phyloP scores from a whole-genome alignment of 495 filamentous ascomycete genomes.

The Ascobolus immersus region DNA sequence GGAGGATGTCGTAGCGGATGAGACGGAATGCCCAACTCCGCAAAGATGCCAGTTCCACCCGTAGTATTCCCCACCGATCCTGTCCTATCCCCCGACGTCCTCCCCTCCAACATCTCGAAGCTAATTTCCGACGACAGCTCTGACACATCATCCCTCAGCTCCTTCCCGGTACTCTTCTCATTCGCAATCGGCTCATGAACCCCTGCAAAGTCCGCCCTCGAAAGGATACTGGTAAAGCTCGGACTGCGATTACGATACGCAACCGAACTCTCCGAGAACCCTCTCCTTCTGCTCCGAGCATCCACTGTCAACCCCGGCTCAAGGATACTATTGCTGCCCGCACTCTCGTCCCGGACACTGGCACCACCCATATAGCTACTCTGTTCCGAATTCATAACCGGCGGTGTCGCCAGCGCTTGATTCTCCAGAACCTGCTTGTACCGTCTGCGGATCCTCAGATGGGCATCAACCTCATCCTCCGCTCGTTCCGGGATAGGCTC shows the following conservation, averaged over 20 bases:
- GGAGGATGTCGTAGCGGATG: slow-evolving; percentile 49
- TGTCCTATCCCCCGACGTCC: too few species aligned
- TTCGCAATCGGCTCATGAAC: too few species aligned
- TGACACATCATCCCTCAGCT: slow-evolving; percentile 45
- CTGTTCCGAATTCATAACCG: slow-evolving; percentile 3
- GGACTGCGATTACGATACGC: too few species aligned
- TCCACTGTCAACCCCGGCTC: too few species aligned
- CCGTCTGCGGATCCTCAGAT: slow-evolving; percentile 12
- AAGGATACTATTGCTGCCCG: too few species aligned
- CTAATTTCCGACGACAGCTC: slow-evolving; percentile 65
- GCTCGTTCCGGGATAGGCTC: background rate
- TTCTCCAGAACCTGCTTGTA: slow-evolving; percentile 17
- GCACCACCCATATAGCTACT: slow-evolving; percentile 1
- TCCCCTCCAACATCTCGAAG: slow-evolving; percentile 35
- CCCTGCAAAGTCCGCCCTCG: too few species aligned
- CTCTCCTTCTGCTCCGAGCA: too few species aligned
- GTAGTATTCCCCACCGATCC: too few species aligned
- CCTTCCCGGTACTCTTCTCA: too few species aligned
- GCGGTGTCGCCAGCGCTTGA: slow-evolving; percentile 8
- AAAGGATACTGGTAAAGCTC: too few species aligned
- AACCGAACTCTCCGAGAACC: too few species aligned
- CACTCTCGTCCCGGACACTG: slow-evolving; percentile 15
- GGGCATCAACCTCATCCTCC: slow-evolving; percentile 4
- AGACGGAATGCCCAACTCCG: slow-evolving; percentile 27
- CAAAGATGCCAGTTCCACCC: slow-evolving; percentile 22